Percentiles rank a stretch among this genome's conserved stretches.
phyloP scores from a whole-genome alignment of 2,329 filamentous ascomycete species.

The Diplodia sapinea region DNA sequence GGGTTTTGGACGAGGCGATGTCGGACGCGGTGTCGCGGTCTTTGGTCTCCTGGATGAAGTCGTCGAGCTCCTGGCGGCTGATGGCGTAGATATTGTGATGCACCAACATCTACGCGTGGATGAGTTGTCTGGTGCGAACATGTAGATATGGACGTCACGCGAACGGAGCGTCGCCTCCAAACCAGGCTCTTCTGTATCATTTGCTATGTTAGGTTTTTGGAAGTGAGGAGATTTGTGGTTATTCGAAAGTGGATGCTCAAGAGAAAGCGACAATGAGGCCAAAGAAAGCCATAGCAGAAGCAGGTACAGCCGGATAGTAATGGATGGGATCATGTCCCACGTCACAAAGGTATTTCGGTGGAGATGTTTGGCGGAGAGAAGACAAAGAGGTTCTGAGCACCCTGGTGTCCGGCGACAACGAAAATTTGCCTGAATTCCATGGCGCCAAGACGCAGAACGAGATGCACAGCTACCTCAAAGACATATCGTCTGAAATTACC shows the following conservation, averaged over 20 bases:
- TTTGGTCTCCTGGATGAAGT: slow-evolving; percentile 50
- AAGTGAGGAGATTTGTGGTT: too few species aligned
- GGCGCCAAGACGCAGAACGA: not conserved
- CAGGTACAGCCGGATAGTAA: not conserved
- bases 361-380: not conserved
- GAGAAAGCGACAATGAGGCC: not conserved
- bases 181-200: not conserved
- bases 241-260: not conserved
- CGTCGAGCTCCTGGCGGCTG: slow-evolving; percentile 52
- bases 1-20: slow-evolving; percentile 42
- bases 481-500: not conserved
- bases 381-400: not conserved
- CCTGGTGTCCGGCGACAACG: not conserved
- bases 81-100: slow-evolving; percentile 53
- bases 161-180: not conserved
- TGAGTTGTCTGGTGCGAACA: slow-evolving; percentile 46
- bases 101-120: slow-evolving; percentile 39
- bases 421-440: not conserved
- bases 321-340: not conserved
- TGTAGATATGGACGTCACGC: not conserved
- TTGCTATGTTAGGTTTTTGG: not conserved
- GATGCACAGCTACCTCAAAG: not conserved
- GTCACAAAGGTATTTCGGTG: too few species aligned
- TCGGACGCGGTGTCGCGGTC: slow-evolving; percentile 47
- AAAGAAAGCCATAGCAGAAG: not conserved